These are phyloP conservation scores for Leishmania guyanensis DNA, from an alignment of 208 protist genomes.

Conservation along the genomic window DNA sequence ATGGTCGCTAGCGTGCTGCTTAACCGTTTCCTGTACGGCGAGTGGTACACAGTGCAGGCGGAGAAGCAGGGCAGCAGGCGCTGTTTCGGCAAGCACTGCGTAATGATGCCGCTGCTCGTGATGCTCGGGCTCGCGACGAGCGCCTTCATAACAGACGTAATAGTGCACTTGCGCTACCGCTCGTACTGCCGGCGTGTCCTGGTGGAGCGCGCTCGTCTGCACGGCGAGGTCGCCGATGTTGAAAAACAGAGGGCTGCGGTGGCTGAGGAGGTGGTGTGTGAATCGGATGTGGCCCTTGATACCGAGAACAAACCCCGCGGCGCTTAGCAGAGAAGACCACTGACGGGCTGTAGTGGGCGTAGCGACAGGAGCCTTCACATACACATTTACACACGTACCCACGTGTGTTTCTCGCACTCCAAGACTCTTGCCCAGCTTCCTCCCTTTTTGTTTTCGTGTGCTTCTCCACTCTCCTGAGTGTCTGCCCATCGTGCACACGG, in stretches of 20 bases:
- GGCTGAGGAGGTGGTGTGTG: neutral
- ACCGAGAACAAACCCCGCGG: neutral
- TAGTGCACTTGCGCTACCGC: slow-evolving; percentile 47
- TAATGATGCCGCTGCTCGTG: slow-evolving; percentile 50
- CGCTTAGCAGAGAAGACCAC: neutral
- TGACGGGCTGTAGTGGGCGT: neutral
- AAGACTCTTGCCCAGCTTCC: neutral
- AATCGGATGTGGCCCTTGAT: neutral
- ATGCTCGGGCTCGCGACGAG: slow-evolving; percentile 40
- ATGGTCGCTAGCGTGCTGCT: slow-evolving; percentile 46
- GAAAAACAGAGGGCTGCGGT: neutral
- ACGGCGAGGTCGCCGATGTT: slow-evolving; percentile 19
- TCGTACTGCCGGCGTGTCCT: slow-evolving; percentile 39
- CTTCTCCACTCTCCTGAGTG: neutral
- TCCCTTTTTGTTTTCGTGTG: neutral
- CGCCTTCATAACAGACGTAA: slow-evolving; percentile 38
- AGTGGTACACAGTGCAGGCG: slow-evolving; percentile 63
- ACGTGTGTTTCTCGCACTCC: neutral
- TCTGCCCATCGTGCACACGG: neutral
- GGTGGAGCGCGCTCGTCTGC: slow-evolving; percentile 42
- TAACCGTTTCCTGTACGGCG: slow-evolving; percentile 68
- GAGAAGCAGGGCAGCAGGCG: slow-evolving; percentile 31
- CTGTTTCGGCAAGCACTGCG: slow-evolving; percentile 35
- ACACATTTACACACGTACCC: neutral
- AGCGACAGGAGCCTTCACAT: neutral